These are phyloP conservation scores for Penicillium sp. DNA, from an alignment of 2,329 filamentous ascomycete species.

Conservation along the genomic window DNA sequence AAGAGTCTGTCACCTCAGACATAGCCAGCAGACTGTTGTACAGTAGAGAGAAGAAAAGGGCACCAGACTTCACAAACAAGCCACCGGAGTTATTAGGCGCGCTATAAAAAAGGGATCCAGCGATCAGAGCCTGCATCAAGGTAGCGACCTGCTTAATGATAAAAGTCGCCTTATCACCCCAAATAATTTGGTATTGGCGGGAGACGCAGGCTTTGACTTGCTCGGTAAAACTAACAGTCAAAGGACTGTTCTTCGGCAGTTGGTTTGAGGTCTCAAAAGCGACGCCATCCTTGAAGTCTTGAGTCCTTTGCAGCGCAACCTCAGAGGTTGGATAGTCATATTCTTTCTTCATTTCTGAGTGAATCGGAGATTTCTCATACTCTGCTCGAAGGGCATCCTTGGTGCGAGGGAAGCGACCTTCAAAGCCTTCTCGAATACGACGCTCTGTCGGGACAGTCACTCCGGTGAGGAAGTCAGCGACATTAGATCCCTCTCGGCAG, in stretches of 20 bases:
- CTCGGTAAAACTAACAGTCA: slow-evolving; percentile 57
- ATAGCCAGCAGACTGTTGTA: slow-evolving; percentile 20
- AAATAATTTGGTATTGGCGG: slow-evolving; percentile 67
- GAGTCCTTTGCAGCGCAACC: slow-evolving; percentile 53
- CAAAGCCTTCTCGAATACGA: slow-evolving; percentile 45
- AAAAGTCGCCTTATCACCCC: slow-evolving; percentile 66
- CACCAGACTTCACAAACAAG: slow-evolving; percentile 17
- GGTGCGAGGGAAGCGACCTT: slow-evolving; percentile 48
- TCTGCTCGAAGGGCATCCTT: slow-evolving; percentile 47
- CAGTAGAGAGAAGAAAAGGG: slow-evolving; percentile 18
- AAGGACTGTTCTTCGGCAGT: slow-evolving; percentile 57
- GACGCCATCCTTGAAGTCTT: slow-evolving; percentile 59
- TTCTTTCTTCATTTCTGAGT: slow-evolving; percentile 57
- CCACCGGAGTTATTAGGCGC: slow-evolving; percentile 56
- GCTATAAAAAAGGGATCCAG: slow-evolving; percentile 70
- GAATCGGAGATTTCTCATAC: slow-evolving; percentile 58
- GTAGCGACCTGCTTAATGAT: slow-evolving; percentile 65
- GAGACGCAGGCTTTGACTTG: slow-evolving; percentile 62
- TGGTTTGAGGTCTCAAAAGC: slow-evolving; percentile 58
- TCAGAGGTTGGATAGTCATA: slow-evolving; percentile 59
- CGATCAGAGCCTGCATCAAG: slow-evolving; percentile 63
- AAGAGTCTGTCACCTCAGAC: slow-evolving; percentile 17
- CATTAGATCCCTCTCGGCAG: slow-evolving; percentile 63
- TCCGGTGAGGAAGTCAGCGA: slow-evolving; percentile 68
- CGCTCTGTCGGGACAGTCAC: slow-evolving; percentile 61